phyloP scores from a whole-genome alignment of 805 yeast species.

The Wickerhamomyces rabaulensis region DNA sequence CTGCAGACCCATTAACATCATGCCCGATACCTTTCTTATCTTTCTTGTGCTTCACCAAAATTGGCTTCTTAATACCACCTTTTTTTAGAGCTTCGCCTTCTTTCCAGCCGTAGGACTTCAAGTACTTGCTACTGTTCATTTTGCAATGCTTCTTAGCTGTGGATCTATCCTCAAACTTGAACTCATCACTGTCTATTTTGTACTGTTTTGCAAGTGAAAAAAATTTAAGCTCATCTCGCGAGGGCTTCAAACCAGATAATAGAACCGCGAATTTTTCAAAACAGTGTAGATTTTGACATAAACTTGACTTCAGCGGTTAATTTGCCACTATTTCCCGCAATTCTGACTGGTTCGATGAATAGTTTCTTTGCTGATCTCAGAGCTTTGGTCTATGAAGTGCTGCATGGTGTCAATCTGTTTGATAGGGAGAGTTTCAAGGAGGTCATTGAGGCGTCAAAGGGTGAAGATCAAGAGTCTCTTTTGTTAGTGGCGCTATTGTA shows the following conservation, averaged over 20 bases:
- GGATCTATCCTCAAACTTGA: not conserved
- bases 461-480: slow-evolving; percentile 1
- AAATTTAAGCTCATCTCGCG: not conserved
- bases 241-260: not conserved
- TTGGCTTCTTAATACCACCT: slow-evolving; percentile 82
- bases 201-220: not conserved
- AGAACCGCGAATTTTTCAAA: not conserved
- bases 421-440: not conserved
- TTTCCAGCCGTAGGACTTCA: slow-evolving; percentile 82
- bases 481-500: not conserved
- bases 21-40: slow-evolving; percentile 91
- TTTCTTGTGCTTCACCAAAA: slow-evolving; percentile 83
- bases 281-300: too few species aligned
- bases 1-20: slow-evolving; percentile 48
- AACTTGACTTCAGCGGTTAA: too few species aligned
- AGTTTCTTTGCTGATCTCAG: not conserved
- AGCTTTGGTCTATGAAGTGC: not conserved
- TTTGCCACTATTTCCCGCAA: too few species aligned
- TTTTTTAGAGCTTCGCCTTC: slow-evolving; percentile 80
- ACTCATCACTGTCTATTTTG: too few species aligned
- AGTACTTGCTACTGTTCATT: slow-evolving; percentile 70
- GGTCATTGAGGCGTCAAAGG: not conserved
- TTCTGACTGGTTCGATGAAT: not conserved
- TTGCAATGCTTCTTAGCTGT: not conserved
- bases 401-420: not conserved